These are phyloP conservation scores for Achaetomiella virescens DNA, from an alignment of 495 filamentous ascomycete species.

Conservation along the genomic window DNA sequence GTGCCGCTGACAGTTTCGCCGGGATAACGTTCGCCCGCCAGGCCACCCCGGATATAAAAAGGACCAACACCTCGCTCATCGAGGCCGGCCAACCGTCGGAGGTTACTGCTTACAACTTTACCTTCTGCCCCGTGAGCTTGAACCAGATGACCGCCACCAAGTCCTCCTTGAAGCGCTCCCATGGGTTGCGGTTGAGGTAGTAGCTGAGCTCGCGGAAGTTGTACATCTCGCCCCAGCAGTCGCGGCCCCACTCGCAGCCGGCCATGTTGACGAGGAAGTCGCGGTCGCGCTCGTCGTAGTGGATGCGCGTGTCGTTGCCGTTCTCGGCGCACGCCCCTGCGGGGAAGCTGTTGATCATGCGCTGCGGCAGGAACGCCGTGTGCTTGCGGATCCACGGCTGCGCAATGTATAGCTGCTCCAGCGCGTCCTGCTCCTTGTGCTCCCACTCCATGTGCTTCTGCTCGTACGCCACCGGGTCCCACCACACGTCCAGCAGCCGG, in stretches of 20 bases:
- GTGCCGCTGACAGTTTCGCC: too few species aligned
- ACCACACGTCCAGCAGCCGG: constrained; percentile 91
- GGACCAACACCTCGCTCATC: background rate
- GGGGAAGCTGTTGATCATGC: constrained; percentile 91
- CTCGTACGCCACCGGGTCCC: constrained; percentile 97
- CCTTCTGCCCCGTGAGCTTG: constrained; percentile 50
- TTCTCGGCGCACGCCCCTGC: constrained; percentile 77
- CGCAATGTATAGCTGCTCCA: constrained; percentile 84
- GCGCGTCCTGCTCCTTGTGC: constrained; percentile 93
- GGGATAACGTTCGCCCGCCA: background rate
- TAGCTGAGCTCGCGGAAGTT: constrained; percentile 85
- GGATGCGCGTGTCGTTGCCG: constrained; percentile 63
- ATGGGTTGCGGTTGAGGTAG: constrained; percentile 70
- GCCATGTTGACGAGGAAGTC: constrained; percentile 99
- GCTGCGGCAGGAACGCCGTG: constrained; percentile 84
- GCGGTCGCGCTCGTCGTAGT: constrained; percentile 77
- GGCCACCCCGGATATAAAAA: background rate
- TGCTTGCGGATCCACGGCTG: constrained; percentile 91
- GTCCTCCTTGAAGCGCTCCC: constrained; percentile 66
- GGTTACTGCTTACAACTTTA: constrained; percentile 36
- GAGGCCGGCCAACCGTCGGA: background rate
- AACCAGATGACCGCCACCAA: constrained; percentile 46
- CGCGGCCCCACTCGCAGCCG: constrained; percentile 90
- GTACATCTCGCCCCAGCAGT: constrained; percentile 98
- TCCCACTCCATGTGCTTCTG: constrained; percentile 99